A percentile compares a stretch with the other conserved stretches of the same genome.
phyloP scores from a whole-genome alignment of 2,329 filamentous ascomycete species.

The Monosporascus cannonballus region DNA sequence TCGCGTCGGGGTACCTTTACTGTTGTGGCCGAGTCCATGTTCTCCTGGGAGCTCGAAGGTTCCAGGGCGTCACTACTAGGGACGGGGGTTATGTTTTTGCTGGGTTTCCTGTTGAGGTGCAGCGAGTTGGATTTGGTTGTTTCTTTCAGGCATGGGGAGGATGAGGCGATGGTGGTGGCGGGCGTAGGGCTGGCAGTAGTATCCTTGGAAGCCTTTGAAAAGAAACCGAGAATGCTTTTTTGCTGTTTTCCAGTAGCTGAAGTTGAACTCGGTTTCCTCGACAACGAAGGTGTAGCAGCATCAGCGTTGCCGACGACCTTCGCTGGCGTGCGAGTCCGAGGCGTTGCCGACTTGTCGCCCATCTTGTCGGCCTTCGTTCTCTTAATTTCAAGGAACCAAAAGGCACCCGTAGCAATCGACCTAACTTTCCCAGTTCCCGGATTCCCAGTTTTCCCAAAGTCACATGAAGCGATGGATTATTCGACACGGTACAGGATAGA shows the following conservation, averaged over 20 bases:
- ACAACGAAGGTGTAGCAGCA: constrained; percentile 27
- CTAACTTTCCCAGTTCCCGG: no score
- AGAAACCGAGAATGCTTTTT: constrained; percentile 70
- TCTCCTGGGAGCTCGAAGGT: constrained; percentile 63
- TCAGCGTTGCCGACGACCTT: constrained; percentile 12
- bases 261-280: constrained; percentile 39
- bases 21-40: constrained; percentile 41
- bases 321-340: constrained; percentile 17
- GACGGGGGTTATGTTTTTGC: constrained; percentile 58
- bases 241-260: constrained; percentile 54
- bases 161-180: constrained; percentile 19
- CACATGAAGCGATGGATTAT: no score
- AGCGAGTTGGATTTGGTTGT: constrained; percentile 41
- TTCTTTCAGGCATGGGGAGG: constrained; percentile 38
- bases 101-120: constrained; percentile 31
- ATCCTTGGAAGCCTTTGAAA: constrained; percentile 51
- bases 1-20: constrained; percentile 44
- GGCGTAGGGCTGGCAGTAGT: constrained; percentile 20
- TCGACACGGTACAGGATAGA: no score
- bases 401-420: no score
- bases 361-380: constrained; percentile 9
- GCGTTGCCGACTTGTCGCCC: constrained; percentile 13
- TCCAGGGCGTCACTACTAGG: constrained; percentile 74
- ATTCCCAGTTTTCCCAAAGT: no score
- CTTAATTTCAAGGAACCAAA: no score